Evolutionary conservation across 2,329 filamentous ascomycete species (phyloP), one percentile per base, ranked within the genome.

Genomic region (Ceratocystis ficicola): DNA sequence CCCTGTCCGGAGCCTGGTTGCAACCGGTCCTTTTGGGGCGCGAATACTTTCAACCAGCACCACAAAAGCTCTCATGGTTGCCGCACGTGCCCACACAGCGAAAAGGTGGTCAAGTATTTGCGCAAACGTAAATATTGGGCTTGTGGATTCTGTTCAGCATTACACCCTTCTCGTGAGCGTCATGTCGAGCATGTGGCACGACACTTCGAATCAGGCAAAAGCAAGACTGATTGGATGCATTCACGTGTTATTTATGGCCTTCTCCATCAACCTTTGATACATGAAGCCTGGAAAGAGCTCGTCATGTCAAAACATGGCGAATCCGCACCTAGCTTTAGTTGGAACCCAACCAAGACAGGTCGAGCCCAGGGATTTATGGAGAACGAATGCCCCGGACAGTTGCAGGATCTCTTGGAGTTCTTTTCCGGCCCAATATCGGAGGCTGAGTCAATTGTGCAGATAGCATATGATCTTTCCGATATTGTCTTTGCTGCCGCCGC

Each of bases 31-130:
- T 86, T 87, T 73, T 86, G 83, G 78, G 83, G 84, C 8, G 83
- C 84, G 69, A 86, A 86, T 72, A 84, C 83, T 3, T 86, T 87
- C 73, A 85, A 86, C 69, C 83, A 86, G 72, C 84, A 86, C 69
- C 84, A 86, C 75, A 85, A 84, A 71, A 82, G 84, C 66, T 82
- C 83, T 67, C 84, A 86, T 71, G 80, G 82, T 68, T 85, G 83
- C 74, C 83, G 83, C 71, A 83, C 83, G 3, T 86, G 84, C 69
- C 84, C 84, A 4, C 84, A 86, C 70, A 83, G 84, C 62, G 82
- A 86, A 69, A 82, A 82, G 69, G 83, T 86, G 22, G 83, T 85
- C 71, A 81, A 80, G 70, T 84, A 84, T 64, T 79, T 84, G 68
- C 80, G 80, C 68, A 85, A 86, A 76, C 80, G 84, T 69, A 84